phyloP scores from a whole-genome alignment of 441 rosid genomes.

The Lepidium campestre region DNA sequence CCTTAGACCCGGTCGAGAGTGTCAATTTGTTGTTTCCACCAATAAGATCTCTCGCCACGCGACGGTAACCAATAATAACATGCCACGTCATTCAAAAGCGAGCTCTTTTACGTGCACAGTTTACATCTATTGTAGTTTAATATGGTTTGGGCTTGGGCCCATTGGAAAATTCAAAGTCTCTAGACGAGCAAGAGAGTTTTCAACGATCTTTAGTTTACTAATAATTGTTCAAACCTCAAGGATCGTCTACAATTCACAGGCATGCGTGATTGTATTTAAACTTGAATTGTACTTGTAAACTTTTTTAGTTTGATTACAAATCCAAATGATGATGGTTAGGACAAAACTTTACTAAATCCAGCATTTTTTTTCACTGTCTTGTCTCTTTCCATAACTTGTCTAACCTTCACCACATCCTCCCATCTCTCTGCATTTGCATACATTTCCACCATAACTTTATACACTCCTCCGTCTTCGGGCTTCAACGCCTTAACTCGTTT shows the following conservation, averaged over 20 bases:
- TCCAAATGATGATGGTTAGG: not conserved
- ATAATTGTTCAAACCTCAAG: too few relatives aligned
- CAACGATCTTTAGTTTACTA: too few relatives aligned
- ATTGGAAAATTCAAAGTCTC: not conserved
- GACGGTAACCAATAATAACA: slow-evolving; percentile 13
- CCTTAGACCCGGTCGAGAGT: slow-evolving; percentile 26
- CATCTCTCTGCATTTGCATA: slow-evolving; percentile 59
- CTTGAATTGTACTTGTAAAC: too few relatives aligned
- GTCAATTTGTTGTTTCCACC: slow-evolving; percentile 44
- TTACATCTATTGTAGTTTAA: not conserved
- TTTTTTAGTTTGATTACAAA: too few relatives aligned
- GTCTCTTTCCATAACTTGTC: slow-evolving; percentile 35
- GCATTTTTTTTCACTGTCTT: slow-evolving; percentile 42
- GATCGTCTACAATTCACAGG: too few relatives aligned
- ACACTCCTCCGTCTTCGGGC: slow-evolving; percentile 72
- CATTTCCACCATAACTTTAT: slow-evolving; percentile 55
- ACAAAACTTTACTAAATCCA: slow-evolving; percentile 49
- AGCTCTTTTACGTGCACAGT: slow-evolving; percentile 15
- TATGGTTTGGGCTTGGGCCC: slow-evolving; percentile 19
- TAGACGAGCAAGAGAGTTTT: not conserved
- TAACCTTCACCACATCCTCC: slow-evolving; percentile 58
- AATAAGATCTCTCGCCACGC: slow-evolving; percentile 47
- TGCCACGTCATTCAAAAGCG: slow-evolving; percentile 35
- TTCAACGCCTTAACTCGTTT: slow-evolving; percentile 45
- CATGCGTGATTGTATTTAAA: too few relatives aligned